Conservation (phyloP, 805 yeast genomes). For the Zygosaccharomyces bailii region DNA sequence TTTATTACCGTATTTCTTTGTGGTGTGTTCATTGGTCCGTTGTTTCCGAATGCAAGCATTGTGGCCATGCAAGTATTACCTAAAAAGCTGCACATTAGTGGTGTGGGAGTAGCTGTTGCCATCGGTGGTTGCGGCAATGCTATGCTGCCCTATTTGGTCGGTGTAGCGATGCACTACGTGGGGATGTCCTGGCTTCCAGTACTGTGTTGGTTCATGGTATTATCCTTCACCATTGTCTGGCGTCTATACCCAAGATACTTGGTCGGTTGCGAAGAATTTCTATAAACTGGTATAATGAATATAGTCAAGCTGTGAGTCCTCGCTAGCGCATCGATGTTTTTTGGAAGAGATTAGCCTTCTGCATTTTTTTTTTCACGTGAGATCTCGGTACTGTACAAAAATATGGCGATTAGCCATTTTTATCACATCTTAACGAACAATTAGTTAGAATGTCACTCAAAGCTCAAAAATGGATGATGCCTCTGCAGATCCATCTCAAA, state of each 20-base stretch:
- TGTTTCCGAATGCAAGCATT: slow-evolving; percentile 69
- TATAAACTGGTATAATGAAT: slow-evolving; percentile 11
- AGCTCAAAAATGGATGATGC: slow-evolving; percentile 7
- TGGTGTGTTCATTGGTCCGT: slow-evolving; percentile 66
- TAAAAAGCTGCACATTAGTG: slow-evolving; percentile 53
- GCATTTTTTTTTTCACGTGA: slow-evolving; percentile 6
- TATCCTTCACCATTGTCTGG: slow-evolving; percentile 27
- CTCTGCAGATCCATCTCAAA: slow-evolving; percentile 19
- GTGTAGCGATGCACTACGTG: slow-evolving; percentile 36
- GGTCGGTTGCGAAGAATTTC: slow-evolving; percentile 21
- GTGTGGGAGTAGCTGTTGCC: slow-evolving; percentile 73
- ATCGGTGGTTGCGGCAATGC: slow-evolving; percentile 86
- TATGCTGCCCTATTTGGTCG: slow-evolving; percentile 61
- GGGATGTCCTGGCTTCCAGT: slow-evolving; percentile 31
- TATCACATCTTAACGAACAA: background rate
- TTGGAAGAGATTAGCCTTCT: too few relatives aligned
- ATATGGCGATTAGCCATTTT: background rate
- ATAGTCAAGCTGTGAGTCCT: background rate
- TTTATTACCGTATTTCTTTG: slow-evolving; percentile 39
- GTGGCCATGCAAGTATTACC: slow-evolving; percentile 64
- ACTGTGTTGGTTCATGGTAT: slow-evolving; percentile 26
- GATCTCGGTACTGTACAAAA: background rate
- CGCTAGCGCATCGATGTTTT: background rate
- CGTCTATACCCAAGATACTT: slow-evolving; percentile 29
- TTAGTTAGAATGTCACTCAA: background rate